Percentiles rank a stretch among this genome's conserved stretches.
These are phyloP conservation scores for Diospyros lotus DNA, from an alignment of 148 eudicot genomes.

Conservation along the genomic window DNA sequence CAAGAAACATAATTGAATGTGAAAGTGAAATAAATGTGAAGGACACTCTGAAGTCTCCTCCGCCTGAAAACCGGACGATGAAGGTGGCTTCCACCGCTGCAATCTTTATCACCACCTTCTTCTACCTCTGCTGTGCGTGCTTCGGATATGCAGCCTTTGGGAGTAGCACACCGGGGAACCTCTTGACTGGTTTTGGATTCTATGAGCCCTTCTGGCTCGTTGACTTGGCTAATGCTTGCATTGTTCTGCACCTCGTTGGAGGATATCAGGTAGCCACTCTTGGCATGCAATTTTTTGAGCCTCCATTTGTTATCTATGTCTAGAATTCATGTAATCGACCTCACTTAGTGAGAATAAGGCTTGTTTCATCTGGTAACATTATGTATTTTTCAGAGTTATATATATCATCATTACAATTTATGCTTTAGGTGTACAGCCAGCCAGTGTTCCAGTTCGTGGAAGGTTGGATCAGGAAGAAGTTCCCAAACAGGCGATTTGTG, in stretches of 20 bases:
- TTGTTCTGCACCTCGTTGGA: constrained; percentile 62
- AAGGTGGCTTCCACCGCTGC: constrained; percentile 54
- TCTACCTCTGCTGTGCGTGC: constrained; percentile 65
- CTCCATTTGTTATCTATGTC: too few species aligned
- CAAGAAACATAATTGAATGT: too few species aligned
- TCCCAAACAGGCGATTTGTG: constrained; percentile 34
- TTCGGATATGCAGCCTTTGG: constrained; percentile 85
- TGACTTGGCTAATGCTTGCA: constrained; percentile 64
- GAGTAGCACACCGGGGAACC: constrained; percentile 57
- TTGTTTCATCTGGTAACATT: too few species aligned
- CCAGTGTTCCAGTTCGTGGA: constrained; percentile 53
- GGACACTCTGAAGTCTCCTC: constrained; percentile 66
- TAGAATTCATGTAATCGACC: too few species aligned
- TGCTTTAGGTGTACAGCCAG: constrained; percentile 41
- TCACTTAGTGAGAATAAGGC: too few species aligned
- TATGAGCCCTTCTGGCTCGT: constrained; percentile 69
- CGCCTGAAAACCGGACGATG: constrained; percentile 55
- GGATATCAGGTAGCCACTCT: constrained; percentile 60
- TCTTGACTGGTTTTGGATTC: constrained; percentile 65
- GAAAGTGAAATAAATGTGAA: constrained; percentile 3
- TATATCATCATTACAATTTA: not conserved
- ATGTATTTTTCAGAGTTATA: too few species aligned
- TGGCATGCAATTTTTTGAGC: too few species aligned
- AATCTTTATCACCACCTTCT: constrained; percentile 42
- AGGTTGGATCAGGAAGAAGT: constrained; percentile 30